Base-by-base conservation (phyloP, 2,329 filamentous ascomycete species). In the Cercospora janseana region DNA sequence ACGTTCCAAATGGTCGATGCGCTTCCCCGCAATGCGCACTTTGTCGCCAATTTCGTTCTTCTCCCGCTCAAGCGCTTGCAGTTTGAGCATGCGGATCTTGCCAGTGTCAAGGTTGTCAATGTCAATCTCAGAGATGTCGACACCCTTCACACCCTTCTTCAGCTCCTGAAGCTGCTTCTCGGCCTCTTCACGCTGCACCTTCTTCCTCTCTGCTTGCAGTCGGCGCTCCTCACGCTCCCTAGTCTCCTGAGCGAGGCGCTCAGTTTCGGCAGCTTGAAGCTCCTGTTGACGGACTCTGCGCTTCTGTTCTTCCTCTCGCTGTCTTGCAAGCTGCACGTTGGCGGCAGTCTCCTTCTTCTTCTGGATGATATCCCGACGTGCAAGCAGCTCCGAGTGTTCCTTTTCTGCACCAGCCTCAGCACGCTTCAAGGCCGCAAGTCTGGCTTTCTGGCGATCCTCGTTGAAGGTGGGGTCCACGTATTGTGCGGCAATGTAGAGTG, bases 271-370 rank as follows among this genome's bases (percentile, higher is more conserved):
- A 67, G 95, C 90, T 65, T 89, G 87, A 27, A 94, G 78, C 63
- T 94, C 86, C 70, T 94, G 88, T 64, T 91, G 88, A 55, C 88
- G 87, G 52, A 92, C 79, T 58, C 87, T 83, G 76, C 93, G 95
- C 71, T 87, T 85, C 58, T 86, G 87, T 51, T 93, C 90, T 67
- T 92, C 91, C 72, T 97, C 93, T 66, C 90, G 90, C 70, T 96
- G 91, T 70, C 87, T 89, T 69, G 85, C 85, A 55, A 93, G 89
- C 61, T 91, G 82, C 37, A 89, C 82, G 70, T 92, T 90, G 8
- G 88, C 88, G n/a, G 89, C 90, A 59, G 89, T 87, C 68, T 96
- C 91, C 78, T 97, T 97, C 75, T 92, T 92, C 79, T 94, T 94
- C 68, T 95, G 86, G 62, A 98, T 98, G 60, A 95, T 72, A 4